These are phyloP conservation scores for Kwoniella newhampshirensis DNA, from an alignment of 768 basidiomycete species.

Conservation along the genomic window DNA sequence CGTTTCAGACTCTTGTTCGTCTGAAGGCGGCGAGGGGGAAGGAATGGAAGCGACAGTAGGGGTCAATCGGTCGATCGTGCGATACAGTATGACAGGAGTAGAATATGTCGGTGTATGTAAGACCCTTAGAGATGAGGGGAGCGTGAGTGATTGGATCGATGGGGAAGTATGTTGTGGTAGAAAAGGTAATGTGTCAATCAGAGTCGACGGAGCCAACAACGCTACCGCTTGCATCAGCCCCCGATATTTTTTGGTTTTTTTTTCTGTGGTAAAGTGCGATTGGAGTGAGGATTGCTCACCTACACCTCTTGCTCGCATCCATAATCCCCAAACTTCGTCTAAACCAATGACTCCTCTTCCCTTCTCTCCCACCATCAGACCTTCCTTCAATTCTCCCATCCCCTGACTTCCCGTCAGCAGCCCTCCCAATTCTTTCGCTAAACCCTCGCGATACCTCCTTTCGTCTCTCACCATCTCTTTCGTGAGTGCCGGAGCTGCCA, in stretches of 20 bases:
- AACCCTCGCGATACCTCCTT: conserved; percentile 70
- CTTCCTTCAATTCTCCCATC: conserved; percentile 47
- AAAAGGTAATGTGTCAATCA: conserved; percentile 71
- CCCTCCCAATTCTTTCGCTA: conserved; percentile 76
- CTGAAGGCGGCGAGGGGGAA: neutral
- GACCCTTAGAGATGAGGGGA: conserved; percentile 72
- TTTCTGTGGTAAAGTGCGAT: neutral
- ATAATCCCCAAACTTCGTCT: conserved; percentile 92
- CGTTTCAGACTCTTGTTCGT: neutral
- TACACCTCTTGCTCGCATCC: conserved; percentile 90
- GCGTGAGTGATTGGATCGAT: conserved; percentile 65
- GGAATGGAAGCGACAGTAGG: too few species aligned
- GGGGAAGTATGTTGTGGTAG: conserved; percentile 68
- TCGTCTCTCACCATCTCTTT: conserved; percentile 85
- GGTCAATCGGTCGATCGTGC: conserved; percentile 55
- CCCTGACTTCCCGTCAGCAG: conserved; percentile 61
- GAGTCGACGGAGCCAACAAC: conserved; percentile 81
- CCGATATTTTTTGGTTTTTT: neutral
- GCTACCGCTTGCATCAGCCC: conserved; percentile 57
- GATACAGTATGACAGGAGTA: conserved; percentile 65
- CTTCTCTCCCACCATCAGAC: conserved; percentile 65
- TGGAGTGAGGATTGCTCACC: conserved; percentile 58
- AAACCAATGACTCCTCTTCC: conserved; percentile 75
- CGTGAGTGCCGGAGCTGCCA: conserved; percentile 81
- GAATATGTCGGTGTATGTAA: conserved; percentile 80